Conservation (phyloP, 345 rosid genomes). For the Corymbia maculata region DNA sequence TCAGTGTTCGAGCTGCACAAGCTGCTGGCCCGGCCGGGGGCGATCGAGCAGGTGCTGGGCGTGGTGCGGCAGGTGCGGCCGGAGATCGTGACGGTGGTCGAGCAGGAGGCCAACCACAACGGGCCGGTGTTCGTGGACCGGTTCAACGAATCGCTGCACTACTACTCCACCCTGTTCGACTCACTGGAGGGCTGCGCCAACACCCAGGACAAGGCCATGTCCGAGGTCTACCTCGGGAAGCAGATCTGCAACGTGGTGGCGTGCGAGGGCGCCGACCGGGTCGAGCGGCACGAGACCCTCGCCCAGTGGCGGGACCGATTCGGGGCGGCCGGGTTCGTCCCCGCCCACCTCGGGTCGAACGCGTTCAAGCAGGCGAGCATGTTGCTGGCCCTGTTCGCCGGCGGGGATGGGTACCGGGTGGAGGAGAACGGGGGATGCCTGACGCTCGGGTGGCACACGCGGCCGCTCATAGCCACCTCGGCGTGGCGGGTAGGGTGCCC, state of each 20-base stretch:
- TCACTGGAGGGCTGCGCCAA: slow-evolving; percentile 56
- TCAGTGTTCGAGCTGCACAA: slow-evolving; percentile 77
- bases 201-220: slow-evolving; percentile 51
- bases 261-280: slow-evolving; percentile 66
- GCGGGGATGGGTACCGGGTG: slow-evolving; percentile 83
- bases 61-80: slow-evolving; percentile 60
- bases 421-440: slow-evolving; percentile 77
- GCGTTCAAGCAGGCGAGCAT: slow-evolving; percentile 85
- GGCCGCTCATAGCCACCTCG: slow-evolving; percentile 77
- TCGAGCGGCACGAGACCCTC: slow-evolving; percentile 73
- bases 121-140: slow-evolving; percentile 72
- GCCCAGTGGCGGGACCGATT: slow-evolving; percentile 57
- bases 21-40: slow-evolving; percentile 52
- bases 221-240: slow-evolving; percentile 72
- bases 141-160: slow-evolving; percentile 76
- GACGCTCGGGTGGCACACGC: slow-evolving; percentile 84
- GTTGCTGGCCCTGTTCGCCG: slow-evolving; percentile 55
- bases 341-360: slow-evolving; percentile 75
- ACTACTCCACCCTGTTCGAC: slow-evolving; percentile 77
- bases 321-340: slow-evolving; percentile 48
- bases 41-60: slow-evolving; percentile 46
- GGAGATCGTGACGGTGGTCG: slow-evolving; percentile 64
- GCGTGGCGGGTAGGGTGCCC: slow-evolving; percentile 50
- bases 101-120: slow-evolving; percentile 82
- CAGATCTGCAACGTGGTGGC: slow-evolving; percentile 87